These are phyloP conservation scores for Trichoderma guizhouense DNA, from an alignment of 2,329 filamentous ascomycete species.

Conservation along the genomic window DNA sequence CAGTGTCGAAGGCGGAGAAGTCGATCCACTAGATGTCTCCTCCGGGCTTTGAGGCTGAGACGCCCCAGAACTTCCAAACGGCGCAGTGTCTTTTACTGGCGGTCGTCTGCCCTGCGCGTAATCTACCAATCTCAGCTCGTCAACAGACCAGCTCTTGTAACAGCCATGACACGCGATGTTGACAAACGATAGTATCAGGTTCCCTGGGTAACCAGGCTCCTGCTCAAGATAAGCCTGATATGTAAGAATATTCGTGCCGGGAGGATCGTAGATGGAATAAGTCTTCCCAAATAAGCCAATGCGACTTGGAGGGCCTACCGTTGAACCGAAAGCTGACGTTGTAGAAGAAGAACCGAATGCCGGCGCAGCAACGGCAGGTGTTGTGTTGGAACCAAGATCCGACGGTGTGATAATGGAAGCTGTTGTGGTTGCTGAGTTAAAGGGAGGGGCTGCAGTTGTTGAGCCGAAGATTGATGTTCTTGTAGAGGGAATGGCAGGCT, in stretches of 20 bases:
- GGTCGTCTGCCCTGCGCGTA: neutral
- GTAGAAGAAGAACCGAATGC: neutral
- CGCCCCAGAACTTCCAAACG: neutral
- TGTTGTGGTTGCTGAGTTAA: neutral
- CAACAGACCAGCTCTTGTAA: neutral
- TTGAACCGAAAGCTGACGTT: neutral
- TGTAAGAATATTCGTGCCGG: neutral
- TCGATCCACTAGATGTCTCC: neutral
- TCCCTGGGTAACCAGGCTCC: rapidly evolving
- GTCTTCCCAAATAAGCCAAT: neutral
- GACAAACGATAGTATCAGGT: neutral
- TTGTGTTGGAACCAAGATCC: neutral
- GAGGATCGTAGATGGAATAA: neutral
- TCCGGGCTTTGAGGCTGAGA: neutral
- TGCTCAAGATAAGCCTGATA: neutral
- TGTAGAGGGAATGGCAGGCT: neutral
- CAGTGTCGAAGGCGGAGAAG: neutral
- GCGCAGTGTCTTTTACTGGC: neutral
- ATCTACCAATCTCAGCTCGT: neutral
- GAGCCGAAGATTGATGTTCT: no score
- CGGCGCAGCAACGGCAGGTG: neutral
- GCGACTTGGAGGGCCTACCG: neutral
- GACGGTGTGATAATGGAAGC: neutral
- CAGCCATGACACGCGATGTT: neutral
- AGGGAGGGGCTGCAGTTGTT: neutral